Conservation (phyloP, 129 eudicot species). For the Artemisia argyi region DNA sequence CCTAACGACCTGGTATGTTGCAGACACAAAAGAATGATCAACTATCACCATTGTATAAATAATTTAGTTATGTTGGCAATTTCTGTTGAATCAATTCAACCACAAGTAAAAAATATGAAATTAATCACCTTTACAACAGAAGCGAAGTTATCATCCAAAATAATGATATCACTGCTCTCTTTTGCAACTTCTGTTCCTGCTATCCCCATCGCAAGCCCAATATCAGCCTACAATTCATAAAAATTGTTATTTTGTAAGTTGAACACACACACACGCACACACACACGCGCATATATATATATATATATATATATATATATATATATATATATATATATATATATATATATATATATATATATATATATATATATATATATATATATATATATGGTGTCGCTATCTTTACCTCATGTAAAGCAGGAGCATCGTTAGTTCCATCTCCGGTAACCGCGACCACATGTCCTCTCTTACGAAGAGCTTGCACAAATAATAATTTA, state of each 20-base stretch:
- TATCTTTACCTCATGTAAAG: constrained; percentile 73
- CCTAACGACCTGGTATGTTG: constrained; percentile 60
- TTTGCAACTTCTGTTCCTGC: constrained; percentile 95
- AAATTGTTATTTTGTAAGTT: background rate
- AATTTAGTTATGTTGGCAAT: background rate
- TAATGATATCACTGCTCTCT: constrained; percentile 91
- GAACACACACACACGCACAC: too few relatives aligned
- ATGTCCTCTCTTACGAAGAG: constrained; percentile 76
- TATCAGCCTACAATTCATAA: constrained; percentile 68
- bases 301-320: too few relatives aligned
- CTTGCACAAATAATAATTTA: constrained; percentile 90
- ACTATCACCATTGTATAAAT: background rate
- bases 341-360: too few relatives aligned
- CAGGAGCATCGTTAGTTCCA: constrained; percentile 98
- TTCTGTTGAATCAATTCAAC: background rate
- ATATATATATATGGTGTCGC: background rate
- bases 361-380: too few relatives aligned
- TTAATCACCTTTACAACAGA: constrained; percentile 79
- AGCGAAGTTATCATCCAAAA: constrained; percentile 86
- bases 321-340: too few relatives aligned
- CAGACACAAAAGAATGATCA: background rate
- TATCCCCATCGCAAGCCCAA: constrained; percentile 98
- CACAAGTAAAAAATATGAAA: constrained; percentile 12
- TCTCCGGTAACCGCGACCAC: constrained; percentile 99
- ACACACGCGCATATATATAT: too few relatives aligned